phyloP scores from a whole-genome alignment of 345 rosid genomes.

The Sisymbrium altissimum region DNA sequence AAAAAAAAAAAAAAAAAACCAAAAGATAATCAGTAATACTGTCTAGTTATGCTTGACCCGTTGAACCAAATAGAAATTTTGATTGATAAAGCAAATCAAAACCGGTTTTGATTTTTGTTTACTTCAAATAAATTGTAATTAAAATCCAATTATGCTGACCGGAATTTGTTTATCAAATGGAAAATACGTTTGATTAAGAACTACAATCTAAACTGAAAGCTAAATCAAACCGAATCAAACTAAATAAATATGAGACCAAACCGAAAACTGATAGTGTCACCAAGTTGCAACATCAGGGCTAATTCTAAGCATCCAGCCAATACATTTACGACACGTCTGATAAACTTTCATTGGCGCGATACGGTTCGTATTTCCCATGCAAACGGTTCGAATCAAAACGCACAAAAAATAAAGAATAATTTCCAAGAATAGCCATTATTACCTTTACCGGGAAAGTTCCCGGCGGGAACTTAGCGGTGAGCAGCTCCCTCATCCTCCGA shows the following conservation, averaged over 20 bases:
- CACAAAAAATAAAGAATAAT: background rate
- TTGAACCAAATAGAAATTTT: background rate
- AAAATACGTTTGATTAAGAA: background rate
- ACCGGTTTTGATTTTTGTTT: background rate
- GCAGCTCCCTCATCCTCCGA: slow-evolving; percentile 83
- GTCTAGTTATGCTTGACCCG: background rate
- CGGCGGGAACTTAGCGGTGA: slow-evolving; percentile 78
- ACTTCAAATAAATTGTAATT: background rate
- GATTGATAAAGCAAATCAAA: background rate
- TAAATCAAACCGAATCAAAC: background rate
- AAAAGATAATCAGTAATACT: background rate
- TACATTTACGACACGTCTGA: background rate
- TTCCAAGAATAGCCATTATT: background rate
- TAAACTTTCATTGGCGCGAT: background rate
- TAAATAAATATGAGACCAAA: background rate
- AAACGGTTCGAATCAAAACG: background rate
- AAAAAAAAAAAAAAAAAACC: background rate
- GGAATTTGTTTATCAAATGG: background rate
- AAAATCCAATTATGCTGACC: background rate
- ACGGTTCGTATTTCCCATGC: slow-evolving; percentile 1
- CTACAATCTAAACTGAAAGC: background rate
- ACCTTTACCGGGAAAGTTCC: slow-evolving; percentile 99
- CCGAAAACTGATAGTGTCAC: background rate
- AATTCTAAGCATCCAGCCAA: background rate
- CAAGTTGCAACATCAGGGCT: background rate